These are phyloP conservation scores for Thelonectria olida DNA, from an alignment of 2,329 filamentous ascomycete species.

Conservation along the genomic window DNA sequence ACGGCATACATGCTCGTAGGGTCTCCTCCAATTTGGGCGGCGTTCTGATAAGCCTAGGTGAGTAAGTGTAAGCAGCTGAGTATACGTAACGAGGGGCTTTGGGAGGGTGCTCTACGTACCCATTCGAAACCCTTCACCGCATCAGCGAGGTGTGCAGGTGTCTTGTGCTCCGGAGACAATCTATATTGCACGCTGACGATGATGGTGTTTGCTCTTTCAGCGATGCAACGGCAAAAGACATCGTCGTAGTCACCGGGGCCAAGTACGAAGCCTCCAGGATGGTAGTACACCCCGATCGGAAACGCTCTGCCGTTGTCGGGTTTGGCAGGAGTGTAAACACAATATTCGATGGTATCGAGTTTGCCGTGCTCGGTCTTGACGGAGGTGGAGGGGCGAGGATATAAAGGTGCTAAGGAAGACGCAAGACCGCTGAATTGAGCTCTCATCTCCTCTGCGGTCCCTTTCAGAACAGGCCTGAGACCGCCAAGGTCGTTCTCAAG, in stretches of 20 bases:
- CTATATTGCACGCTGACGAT: neutral
- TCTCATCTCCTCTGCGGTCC: no score
- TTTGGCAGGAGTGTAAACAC: neutral
- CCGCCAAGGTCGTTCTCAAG: no score
- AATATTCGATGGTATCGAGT: neutral
- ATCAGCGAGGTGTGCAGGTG: neutral
- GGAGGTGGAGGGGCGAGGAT: neutral
- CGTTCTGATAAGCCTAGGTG: neutral
- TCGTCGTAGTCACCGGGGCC: neutral
- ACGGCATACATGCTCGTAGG: neutral
- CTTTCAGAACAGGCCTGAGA: no score
- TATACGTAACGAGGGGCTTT: no score
- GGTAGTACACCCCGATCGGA: neutral
- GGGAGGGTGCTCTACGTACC: no score
- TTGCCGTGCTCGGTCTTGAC: neutral
- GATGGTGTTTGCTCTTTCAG: neutral
- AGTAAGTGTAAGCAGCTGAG: no score
- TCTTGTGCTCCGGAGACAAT: neutral
- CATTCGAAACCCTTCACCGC: neutral
- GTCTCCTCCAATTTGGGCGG: neutral
- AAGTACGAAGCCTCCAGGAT: neutral
- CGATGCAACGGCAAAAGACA: neutral
- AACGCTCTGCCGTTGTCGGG: neutral
- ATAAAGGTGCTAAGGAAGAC: neutral
- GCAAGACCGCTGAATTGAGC: no score